Percentiles rank a stretch among this genome's conserved stretches.
Conservation (phyloP, 2,329 filamentous ascomycete genomes). For the Ophiognomonia clavigignenti-juglandacearum region DNA sequence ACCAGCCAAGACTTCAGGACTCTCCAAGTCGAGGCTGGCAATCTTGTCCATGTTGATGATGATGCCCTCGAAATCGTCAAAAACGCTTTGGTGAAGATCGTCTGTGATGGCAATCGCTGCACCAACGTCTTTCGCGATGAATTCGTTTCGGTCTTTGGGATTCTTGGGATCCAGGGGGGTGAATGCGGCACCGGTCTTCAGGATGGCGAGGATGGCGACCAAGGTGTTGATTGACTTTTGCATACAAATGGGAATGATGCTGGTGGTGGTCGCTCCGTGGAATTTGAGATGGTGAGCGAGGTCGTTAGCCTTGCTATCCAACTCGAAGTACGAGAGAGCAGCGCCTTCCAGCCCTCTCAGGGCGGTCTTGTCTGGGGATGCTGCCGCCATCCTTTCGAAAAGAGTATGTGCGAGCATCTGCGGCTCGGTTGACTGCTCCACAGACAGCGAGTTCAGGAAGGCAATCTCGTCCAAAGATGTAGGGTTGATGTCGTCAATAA, state of each 20-base stretch:
- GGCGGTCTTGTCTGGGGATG: no score
- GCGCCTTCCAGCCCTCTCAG: no score
- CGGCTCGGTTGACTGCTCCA: no score
- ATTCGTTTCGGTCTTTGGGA: slow-evolving; percentile 14
- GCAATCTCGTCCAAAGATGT: no score
- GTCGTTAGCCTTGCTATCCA: not conserved
- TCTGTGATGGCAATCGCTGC: slow-evolving; percentile 1
- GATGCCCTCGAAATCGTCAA: not conserved
- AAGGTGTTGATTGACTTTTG: slow-evolving; percentile 7
- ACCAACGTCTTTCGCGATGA: slow-evolving; percentile 15
- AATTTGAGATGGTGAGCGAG: slow-evolving; percentile 2
- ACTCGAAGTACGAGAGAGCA: not conserved
- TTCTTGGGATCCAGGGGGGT: slow-evolving; percentile 18
- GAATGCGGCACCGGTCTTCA: slow-evolving; percentile 21
- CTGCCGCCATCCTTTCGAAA: no score
- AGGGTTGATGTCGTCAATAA: no score
- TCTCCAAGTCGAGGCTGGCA: not conserved
- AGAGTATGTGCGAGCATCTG: no score
- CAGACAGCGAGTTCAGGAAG: no score
- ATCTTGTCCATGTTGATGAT: not conserved
- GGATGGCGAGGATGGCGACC: slow-evolving; percentile 18
- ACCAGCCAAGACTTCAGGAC: not conserved
- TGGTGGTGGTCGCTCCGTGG: not conserved
- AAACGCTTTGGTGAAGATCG: not conserved
- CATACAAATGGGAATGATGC: slow-evolving; percentile 8